Evolutionary conservation across 2,329 filamentous ascomycete genomes (phyloP), one percentile per base, ranked within the genome.

Genomic region (Pyrenochaeta sp.): DNA sequence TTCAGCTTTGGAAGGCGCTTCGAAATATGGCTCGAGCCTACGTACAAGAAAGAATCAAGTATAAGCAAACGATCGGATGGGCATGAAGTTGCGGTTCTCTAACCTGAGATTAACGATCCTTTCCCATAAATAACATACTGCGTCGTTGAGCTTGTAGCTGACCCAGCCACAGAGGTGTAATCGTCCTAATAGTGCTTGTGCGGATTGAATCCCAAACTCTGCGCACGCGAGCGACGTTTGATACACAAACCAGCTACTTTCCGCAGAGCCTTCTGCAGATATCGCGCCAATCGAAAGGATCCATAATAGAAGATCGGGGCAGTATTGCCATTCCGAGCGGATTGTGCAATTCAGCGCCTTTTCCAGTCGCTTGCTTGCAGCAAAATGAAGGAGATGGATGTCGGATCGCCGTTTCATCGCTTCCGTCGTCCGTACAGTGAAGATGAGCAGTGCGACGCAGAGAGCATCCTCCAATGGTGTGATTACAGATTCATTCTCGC

Each of bases 111-210:
- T 43, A 44, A 62, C 41, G 30, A 70, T 67, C 20, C 48, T 54
- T 21, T 56, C 53, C 67, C 67, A 71, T 15, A 71, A 44, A 27
- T 53, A 35, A 28, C 48, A 41, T 21, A 65, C 66, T 40, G 64
- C 65, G 36, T 59, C 46, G 31, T 68, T 62, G 13, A 71, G 61
- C 49, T 70, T 69, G 53, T 64, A 70, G 46, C 59, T 63, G 40
- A 71, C 68, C 68, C 68, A 72, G 35, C 67, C 66, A 39, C 65
- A 72, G 17, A 62, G 34, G 26, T 64, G 61, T n/a, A 72, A 48
- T 26, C 63, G 57, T 32, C 41, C 51, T 18, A 72, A 61, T 2
- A 70, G 46, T 8, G 44, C 38, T 19, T 61, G 47, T 10, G 58
- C 58, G 8, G 59, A 58, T 6, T 40, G 29, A 4, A 72, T 61